Evolutionary conservation across 306 rosid genomes (phyloP).

Genomic region (Vicia sativa): DNA sequence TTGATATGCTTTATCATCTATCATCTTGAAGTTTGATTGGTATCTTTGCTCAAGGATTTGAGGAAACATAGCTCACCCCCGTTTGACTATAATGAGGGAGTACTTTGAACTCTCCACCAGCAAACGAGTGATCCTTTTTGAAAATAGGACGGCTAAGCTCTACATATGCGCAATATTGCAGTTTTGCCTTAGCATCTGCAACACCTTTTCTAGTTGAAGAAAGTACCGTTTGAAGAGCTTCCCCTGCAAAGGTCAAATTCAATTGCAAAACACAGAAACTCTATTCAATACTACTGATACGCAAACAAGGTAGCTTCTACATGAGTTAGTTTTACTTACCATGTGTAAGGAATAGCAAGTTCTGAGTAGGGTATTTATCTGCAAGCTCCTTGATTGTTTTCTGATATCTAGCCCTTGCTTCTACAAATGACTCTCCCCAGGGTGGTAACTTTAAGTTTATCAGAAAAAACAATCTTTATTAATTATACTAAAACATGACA

Average conservation of each 20-base stretch:
- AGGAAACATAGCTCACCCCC: conserved; percentile 44
- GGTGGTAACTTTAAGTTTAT: no score
- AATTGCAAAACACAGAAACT: neutral
- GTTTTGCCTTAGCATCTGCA: conserved; percentile 37
- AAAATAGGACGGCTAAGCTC: conserved; percentile 62
- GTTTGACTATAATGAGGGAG: conserved; percentile 43
- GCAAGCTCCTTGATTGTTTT: no score
- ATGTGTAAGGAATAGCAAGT: no score
- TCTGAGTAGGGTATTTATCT: no score
- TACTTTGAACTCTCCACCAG: conserved; percentile 58
- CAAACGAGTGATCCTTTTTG: conserved; percentile 33
- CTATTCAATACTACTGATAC: neutral
- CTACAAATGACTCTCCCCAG: no score
- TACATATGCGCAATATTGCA: conserved; percentile 66
- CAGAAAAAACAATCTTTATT: no score
- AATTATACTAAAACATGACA: no score
- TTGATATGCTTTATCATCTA: conserved; percentile 23
- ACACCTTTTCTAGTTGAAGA: conserved; percentile 46
- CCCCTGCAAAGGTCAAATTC: conserved; percentile 53
- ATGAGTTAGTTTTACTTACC: no score
- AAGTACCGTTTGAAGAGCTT: conserved; percentile 66
- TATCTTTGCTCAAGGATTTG: neutral
- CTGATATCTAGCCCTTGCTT: no score
- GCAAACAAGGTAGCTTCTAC: no score
- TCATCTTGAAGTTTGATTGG: conserved; percentile 12